phyloP scores from a whole-genome alignment of 176 grass and related monocot species.

The Raddia distichophylla region DNA sequence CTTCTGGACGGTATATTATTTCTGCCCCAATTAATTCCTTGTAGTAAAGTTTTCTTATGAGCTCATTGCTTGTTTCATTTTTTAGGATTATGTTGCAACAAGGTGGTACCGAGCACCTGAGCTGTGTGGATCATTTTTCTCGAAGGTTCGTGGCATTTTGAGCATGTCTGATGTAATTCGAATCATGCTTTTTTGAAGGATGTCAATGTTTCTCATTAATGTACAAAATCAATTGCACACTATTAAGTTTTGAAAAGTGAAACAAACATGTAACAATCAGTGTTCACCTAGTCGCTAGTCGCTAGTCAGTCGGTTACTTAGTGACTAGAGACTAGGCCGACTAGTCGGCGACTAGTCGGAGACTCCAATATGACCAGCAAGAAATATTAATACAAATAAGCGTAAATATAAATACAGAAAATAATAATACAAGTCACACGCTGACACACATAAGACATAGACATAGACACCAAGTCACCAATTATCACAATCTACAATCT shows the following conservation, averaged over 20 bases:
- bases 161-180: neutral
- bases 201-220: neutral
- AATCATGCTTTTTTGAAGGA: neutral
- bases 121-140: slow-evolving; percentile 94
- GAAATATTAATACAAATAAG: too few relatives aligned
- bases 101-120: slow-evolving; percentile 99
- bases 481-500: too few relatives aligned
- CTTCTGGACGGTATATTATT: slow-evolving; percentile 81
- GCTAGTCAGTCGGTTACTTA: too few relatives aligned
- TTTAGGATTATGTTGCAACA: slow-evolving; percentile 96
- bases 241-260: slow-evolving; percentile 23
- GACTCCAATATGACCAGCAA: too few relatives aligned
- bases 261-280: slow-evolving; percentile 26
- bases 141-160: slow-evolving; percentile 58
- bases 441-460: too few relatives aligned
- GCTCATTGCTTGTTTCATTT: slow-evolving; percentile 36
- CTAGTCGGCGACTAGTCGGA: too few relatives aligned
- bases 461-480: too few relatives aligned
- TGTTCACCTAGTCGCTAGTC: neutral
- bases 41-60: slow-evolving; percentile 7
- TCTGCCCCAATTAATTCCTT: slow-evolving; percentile 9
- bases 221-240: slow-evolving; percentile 14
- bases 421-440: too few relatives aligned
- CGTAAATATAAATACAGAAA: too few relatives aligned
- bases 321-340: too few relatives aligned